Evolutionary conservation across 176 grass and related monocot species (phyloP), one percentile per base, ranked within the genome.

Genomic region (Carex myosuroides): DNA sequence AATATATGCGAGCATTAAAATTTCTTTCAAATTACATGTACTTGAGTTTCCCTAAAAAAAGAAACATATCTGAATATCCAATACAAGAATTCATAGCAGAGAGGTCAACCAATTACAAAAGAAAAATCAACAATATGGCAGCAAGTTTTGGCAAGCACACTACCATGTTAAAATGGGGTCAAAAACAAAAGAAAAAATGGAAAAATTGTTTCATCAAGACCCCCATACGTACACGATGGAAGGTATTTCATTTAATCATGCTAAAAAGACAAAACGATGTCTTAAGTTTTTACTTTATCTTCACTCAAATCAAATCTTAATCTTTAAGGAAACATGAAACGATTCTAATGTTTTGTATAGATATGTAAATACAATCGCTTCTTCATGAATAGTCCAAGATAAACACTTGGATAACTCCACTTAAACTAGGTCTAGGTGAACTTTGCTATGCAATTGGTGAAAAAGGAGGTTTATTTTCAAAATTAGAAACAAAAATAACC

Each of bases 51-150:
- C 44, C 68, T 22, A 60, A 83, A 84, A 60, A 6, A 3, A 24
- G 57, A 87, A 84, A 79, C 81, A 37, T 84, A 48, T 30, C 6
- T 57, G 18, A 77, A 39, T 12, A 87, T 87, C 65, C 55, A 84
- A 79, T 73, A 65, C 22, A 2, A 42, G 42, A 76, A 83, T 75
- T 58, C 4, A 60, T 59, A 73, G 68, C 63, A 87, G n/a, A 87
- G n/a, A 61, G 3, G 21, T 7, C 21, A 62, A 48, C 46, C 70
- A 55, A 26, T 39, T 70, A 64, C 60, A 24, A 18, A 53, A 77
- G 57, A 86, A 70, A 33, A 33, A 69, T 22, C 18, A 64, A 33
- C 11, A 11, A 37, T 16, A 41, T 62, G n/a, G 18, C 3, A 48
- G 16, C 37, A 46, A 50, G 18, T 48, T 50, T 82, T 82, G 11